Evolutionary conservation across 139 green algal genomes (phyloP).

Genomic region (Ettlia oleoabundans): DNA sequence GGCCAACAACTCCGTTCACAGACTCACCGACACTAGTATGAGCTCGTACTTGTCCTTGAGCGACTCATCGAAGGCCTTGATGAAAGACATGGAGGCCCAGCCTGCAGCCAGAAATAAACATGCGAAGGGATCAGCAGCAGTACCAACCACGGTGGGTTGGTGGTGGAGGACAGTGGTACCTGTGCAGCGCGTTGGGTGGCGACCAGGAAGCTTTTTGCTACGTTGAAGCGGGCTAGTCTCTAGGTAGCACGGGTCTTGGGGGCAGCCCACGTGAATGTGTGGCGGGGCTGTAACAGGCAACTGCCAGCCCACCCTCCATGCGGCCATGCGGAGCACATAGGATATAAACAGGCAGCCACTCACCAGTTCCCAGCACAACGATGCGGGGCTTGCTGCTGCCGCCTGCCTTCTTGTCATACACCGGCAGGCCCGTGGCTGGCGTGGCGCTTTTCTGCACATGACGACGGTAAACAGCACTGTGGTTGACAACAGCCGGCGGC

Average conservation of each 20-base stretch:
- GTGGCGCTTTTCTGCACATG: constrained; percentile 2
- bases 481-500: neutral
- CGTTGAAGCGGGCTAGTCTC: no score
- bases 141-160: no score
- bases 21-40: constrained; percentile 46
- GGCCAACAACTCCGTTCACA: no score
- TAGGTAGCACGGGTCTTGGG: no score
- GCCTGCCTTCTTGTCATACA: neutral
- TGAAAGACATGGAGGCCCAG: constrained; percentile 87
- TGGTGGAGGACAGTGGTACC: no score
- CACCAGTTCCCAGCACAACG: constrained; percentile 24
- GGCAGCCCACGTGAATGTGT: no score
- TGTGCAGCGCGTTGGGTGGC: no score
- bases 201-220: no score
- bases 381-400: constrained; percentile 21
- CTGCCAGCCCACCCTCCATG: neutral
- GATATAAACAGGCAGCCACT: neutral
- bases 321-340: neutral
- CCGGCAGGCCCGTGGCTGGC: neutral
- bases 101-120: constrained; percentile 45
- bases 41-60: constrained; percentile 51
- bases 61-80: constrained; percentile 68
- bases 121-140: neutral
- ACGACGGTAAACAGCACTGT: no score
- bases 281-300: no score